Evolutionary conservation across 2,329 filamentous ascomycete genomes (phyloP).

Genomic region (Plenodomus lindquistii): DNA sequence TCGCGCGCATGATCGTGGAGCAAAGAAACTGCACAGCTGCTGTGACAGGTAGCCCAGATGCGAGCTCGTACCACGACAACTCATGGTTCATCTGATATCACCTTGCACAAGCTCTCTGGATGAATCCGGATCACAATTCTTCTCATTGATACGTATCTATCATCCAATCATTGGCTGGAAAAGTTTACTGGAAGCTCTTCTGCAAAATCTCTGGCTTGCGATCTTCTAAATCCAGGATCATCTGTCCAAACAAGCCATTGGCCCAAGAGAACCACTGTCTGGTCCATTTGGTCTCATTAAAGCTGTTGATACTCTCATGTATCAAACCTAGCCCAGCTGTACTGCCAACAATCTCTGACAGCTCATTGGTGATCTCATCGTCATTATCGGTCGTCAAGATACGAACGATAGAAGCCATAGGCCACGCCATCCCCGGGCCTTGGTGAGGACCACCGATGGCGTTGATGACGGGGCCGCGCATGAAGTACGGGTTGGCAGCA

Average conservation of each 20-base stretch:
- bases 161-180: neutral
- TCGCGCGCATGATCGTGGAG: slow-evolving; percentile 1
- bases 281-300: slow-evolving; percentile 51
- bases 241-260: slow-evolving; percentile 56
- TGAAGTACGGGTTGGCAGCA: slow-evolving; percentile 54
- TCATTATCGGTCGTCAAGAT: slow-evolving; percentile 56
- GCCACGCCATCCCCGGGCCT: slow-evolving; percentile 54
- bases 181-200: slow-evolving; percentile 48
- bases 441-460: slow-evolving; percentile 55
- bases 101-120: neutral
- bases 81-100: neutral
- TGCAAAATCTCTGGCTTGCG: slow-evolving; percentile 50
- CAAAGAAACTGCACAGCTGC: slow-evolving; percentile 4
- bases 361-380: slow-evolving; percentile 50
- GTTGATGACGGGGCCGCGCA: slow-evolving; percentile 53
- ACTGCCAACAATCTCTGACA: slow-evolving; percentile 51
- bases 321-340: slow-evolving; percentile 55
- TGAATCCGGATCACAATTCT: neutral
- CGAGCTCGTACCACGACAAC: slow-evolving; percentile 1
- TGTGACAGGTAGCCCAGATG: slow-evolving; percentile 2
- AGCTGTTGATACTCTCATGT: slow-evolving; percentile 57
- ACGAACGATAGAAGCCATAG: slow-evolving; percentile 56
- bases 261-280: slow-evolving; percentile 59
- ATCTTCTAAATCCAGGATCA: slow-evolving; percentile 52
- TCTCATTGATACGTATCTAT: neutral